Conservation (phyloP, 176 grass and related monocot genomes). For the Triticum turgidum region DNA sequence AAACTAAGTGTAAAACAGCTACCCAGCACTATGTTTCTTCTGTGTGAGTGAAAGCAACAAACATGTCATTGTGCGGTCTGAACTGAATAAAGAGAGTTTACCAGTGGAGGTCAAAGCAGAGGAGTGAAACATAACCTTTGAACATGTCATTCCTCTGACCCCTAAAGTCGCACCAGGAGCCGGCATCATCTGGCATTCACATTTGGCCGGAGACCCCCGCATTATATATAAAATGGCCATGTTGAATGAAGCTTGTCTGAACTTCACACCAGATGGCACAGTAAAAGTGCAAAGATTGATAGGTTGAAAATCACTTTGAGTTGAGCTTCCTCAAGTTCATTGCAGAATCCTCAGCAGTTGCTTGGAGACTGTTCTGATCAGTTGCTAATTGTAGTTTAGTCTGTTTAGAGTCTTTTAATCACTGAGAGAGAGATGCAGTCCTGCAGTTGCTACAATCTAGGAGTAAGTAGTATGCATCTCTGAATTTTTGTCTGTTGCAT, state of each 20-base stretch:
- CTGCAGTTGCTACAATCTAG: slow-evolving; percentile 15
- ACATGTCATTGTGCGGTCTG: slow-evolving; percentile 23
- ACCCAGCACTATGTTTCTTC: not conserved
- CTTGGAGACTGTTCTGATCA: not conserved
- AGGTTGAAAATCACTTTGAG: too few relatives aligned
- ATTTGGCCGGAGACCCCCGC: slow-evolving; percentile 24
- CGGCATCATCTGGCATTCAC: slow-evolving; percentile 10
- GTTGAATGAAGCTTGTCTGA: not conserved
- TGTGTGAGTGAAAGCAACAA: not conserved
- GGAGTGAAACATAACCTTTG: not conserved
- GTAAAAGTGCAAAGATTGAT: not conserved
- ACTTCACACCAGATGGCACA: not conserved
- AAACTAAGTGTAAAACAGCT: slow-evolving; percentile 12
- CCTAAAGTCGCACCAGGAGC: slow-evolving; percentile 30
- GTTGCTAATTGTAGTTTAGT: not conserved
- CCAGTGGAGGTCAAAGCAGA: slow-evolving; percentile 3
- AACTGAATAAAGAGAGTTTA: slow-evolving; percentile 25
- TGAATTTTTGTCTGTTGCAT: not conserved
- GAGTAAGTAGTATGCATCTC: not conserved
- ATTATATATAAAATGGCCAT: not conserved
- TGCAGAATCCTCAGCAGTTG: not conserved
- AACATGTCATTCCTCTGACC: slow-evolving; percentile 22
- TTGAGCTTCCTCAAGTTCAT: not conserved
- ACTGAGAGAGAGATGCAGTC: not conserved
- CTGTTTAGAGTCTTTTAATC: too few relatives aligned